A percentile compares a stretch with the other conserved stretches of the same genome.
These are phyloP conservation scores for Candida nonsorbophila DNA, from an alignment of 805 yeast genomes.

Conservation along the genomic window DNA sequence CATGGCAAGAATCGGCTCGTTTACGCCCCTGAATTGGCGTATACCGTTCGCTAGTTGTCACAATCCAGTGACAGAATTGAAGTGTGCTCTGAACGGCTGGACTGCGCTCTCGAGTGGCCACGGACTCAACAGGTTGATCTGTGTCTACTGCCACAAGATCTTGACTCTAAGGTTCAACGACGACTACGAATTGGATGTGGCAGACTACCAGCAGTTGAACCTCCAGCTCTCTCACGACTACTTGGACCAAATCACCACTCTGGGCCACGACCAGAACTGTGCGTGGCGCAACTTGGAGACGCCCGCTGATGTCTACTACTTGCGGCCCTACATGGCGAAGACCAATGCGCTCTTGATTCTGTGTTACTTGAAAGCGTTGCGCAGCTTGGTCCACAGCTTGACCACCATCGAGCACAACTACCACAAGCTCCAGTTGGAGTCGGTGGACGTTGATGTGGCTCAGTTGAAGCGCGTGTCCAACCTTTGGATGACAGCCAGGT, in stretches of 20 bases:
- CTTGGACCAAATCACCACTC: conserved; percentile 14
- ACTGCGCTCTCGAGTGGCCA: conserved; percentile 28
- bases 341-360: conserved; percentile 24
- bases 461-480: conserved; percentile 21
- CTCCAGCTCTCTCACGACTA: conserved; percentile 18
- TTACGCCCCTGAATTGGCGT: conserved; percentile 43
- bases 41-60: conserved; percentile 14
- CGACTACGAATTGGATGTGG: conserved; percentile 12
- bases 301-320: conserved; percentile 30
- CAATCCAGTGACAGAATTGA: conserved; percentile 45
- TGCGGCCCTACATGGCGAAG: conserved; percentile 22
- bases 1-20: conserved; percentile 38
- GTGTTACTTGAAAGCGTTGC: conserved; percentile 22
- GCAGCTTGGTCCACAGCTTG: conserved; percentile 21
- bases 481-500: conserved; percentile 24
- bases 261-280: conserved; percentile 27
- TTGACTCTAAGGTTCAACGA: conserved; percentile 24
- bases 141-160: conserved; percentile 26
- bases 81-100: conserved; percentile 53
- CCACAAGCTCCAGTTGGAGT: conserved; percentile 1
- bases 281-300: conserved; percentile 33
- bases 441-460: too few relatives aligned
- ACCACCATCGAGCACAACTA: not conserved
- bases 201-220: conserved; percentile 21
- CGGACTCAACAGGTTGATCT: conserved; percentile 25